Evolutionary conservation across 345 rosid species (phyloP), one percentile per base, ranked within the genome.

Genomic region (Heritiera littoralis): DNA sequence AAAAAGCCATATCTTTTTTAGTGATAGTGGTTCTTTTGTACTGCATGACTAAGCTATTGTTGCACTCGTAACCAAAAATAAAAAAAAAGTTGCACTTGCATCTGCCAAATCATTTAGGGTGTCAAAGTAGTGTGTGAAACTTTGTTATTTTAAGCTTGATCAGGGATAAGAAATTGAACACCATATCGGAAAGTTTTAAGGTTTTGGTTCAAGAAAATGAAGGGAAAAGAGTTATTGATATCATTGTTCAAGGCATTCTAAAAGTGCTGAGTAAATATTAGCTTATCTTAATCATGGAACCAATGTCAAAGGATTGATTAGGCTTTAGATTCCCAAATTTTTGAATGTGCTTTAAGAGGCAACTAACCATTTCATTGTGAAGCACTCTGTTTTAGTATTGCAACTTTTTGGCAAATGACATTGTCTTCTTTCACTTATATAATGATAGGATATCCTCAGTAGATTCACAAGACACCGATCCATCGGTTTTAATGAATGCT

Each of bases 401-500:
- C 59, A 41, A 66, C 20, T 52, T 78, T 61, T 72, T 56, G 52
- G 13, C 5, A 52, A 56, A 48, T 59, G 20, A 43, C 77, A 10
- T 40, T 14, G 18, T 28, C 32, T 72, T 66, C 75, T 71, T 45
- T 75, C 68, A 69, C 84, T 74, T 28, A 55, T 78, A 48, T 67
- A 54, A 69, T 86, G 79, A 80, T 88, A 96, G 99, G 90, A 86
- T 96, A 75, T 91, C 99, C 28, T 90, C 98, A 9, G 49, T 78
- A 66, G 83, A 90, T 85, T 86, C 93, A 74, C 86, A 52, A 66
- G 97, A 92, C 61, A 83, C 78, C 7, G 98, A 91, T 58, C 85
- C 97, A 8, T 89, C 99, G 6, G 93, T 96, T 82, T 82, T 96
- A 83, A 81, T 96, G 76, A 96, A 96, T 90, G 99, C 97, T 46